Evolutionary conservation across 371 early-diverging fungal species (phyloP).

Genomic region (Furculomyces boomerangus): DNA sequence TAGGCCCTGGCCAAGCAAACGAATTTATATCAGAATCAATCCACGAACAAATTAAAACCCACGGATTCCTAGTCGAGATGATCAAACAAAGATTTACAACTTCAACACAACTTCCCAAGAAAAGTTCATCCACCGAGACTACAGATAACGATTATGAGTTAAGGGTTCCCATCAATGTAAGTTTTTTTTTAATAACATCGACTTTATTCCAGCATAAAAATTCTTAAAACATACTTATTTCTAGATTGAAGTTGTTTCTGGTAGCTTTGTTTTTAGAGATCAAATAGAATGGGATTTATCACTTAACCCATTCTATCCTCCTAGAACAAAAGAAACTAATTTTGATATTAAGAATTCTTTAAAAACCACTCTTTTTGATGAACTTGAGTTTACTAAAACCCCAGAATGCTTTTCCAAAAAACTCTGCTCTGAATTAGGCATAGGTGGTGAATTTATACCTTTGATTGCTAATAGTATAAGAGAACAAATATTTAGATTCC

Average conservation of each 20-base stretch:
- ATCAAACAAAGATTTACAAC: no score
- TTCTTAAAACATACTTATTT: conserved; percentile 13
- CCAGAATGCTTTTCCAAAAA: conserved; percentile 75
- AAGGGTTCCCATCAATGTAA: conserved; percentile 11
- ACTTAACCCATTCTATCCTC: conserved; percentile 8
- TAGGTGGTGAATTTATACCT: conserved; percentile 79
- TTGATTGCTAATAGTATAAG: conserved; percentile 75
- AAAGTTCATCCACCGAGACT: conserved; percentile 5
- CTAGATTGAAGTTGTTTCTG: conserved; percentile 65
- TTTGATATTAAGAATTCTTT: neutral
- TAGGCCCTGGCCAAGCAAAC: conserved; percentile 10
- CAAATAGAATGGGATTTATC: conserved; percentile 83
- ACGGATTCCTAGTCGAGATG: conserved; percentile 4
- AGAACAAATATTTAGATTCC: conserved; percentile 58
- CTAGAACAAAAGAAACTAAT: conserved; percentile 4
- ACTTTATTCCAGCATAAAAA: neutral
- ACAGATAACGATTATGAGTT: conserved; percentile 12
- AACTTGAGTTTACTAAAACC: conserved; percentile 28
- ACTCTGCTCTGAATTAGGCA: conserved; percentile 64
- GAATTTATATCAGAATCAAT: conserved; percentile 60
- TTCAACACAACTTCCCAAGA: neutral
- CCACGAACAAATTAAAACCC: conserved; percentile 43
- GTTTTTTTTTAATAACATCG: neutral
- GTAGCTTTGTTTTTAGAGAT: conserved; percentile 66
- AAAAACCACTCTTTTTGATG: neutral